A percentile compares a stretch with the other conserved stretches of the same genome.
Evolutionary conservation across 208 protist species (phyloP).

Genomic region (Acanthamoeba sp.): DNA sequence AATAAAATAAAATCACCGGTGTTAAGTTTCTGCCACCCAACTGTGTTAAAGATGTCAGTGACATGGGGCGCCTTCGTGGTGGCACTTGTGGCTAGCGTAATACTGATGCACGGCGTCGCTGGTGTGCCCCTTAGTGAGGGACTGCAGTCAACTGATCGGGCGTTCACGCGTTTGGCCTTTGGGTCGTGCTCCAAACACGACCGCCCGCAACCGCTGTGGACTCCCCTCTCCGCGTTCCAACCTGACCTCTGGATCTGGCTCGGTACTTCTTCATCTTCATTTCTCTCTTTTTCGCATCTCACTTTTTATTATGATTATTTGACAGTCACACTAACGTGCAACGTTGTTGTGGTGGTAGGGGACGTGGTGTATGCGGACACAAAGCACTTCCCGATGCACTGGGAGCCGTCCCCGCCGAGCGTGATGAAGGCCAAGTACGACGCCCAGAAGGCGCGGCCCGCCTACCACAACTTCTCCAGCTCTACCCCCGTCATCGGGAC

Average conservation of each 20-base stretch:
- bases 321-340: not conserved
- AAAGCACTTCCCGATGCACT: not conserved
- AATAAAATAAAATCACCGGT: no score
- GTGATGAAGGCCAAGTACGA: constrained; percentile 57
- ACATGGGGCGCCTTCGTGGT: no score
- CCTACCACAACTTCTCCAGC: constrained; percentile 33
- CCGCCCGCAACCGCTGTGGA: constrained; percentile 55
- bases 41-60: no score
- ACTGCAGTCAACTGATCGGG: not conserved
- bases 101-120: no score
- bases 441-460: constrained; percentile 8
- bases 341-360: not conserved
- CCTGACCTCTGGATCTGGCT: constrained; percentile 55
- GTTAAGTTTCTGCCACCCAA: no score
- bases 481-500: constrained; percentile 22
- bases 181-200: constrained; percentile 57
- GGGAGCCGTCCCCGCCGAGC: not conserved
- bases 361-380: constrained; percentile 43
- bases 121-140: not conserved
- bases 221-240: not conserved
- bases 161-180: constrained; percentile 20
- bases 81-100: no score
- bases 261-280: not conserved
- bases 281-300: not conserved
- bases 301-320: not conserved